Base-by-base conservation (phyloP, 2,329 filamentous ascomycete genomes). In the Raffaelea deltoideospora region DNA sequence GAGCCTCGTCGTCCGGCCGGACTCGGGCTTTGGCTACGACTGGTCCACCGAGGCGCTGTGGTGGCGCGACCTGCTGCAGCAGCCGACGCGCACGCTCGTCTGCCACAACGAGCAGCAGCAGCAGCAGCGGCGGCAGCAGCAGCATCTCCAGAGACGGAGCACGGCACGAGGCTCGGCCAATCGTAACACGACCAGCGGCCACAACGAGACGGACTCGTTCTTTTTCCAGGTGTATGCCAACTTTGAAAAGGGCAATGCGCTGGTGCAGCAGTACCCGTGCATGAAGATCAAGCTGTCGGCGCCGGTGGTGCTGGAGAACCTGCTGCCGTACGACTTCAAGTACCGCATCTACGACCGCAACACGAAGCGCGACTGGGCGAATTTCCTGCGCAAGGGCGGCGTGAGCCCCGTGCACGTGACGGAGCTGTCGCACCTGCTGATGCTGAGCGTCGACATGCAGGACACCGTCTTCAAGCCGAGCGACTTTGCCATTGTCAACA, bases 321-420 rank as follows among this genome's bases (percentile, higher is more conserved):
- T 98, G 31, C 61, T 98, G 27, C 90, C 90, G 0, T 96, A 90
- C 52, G 90, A 98, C 57, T 98, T 98, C 73, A 96, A 98, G 58
- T 98, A 98, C 56, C 77, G 88, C 38, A 96, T 98, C 38, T 98
- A 96, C 52, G 90, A 98, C 63, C 95, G 92, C 62, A 92, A 94
- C 55, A 95, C 87, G 0, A 92, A 88, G 65, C 94, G 92, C 54
- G 90, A 98, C 54, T 98, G 90, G 90, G 92, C 85, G 5, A 98
- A 98, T 55, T 98, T 98, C 60, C 63, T 98, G 33, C 76, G 90
- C 39, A 96, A 95, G 57, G 90, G 92, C 20, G 92, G 92, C 13
- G 79, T 96, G 39, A 98, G 90, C 53, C 92, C 92, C 1, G 87
- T 98, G 0, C 90, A 98, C 53, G 87, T 96, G 10, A 88, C 96